Percentiles rank a stretch among this genome's conserved stretches.
These are phyloP conservation scores for Rhodotorula sp. DNA, from an alignment of 1,284 basidiomycete species.

Conservation along the genomic window DNA sequence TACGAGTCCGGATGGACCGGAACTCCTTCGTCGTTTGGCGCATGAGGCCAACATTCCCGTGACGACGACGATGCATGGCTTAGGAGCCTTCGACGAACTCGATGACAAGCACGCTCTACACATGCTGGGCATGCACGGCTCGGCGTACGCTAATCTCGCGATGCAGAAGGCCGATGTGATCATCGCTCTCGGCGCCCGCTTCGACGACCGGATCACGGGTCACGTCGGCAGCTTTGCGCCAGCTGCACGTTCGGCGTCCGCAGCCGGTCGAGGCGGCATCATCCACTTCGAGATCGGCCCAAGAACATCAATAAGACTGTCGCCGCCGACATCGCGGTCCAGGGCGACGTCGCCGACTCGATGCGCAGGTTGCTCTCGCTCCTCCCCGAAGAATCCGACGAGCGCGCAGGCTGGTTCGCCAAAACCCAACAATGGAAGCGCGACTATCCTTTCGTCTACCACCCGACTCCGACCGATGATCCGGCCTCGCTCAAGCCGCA, in stretches of 20 bases:
- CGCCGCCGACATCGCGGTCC: constrained; percentile 86
- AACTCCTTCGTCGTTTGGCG: constrained; percentile 74
- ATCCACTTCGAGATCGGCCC: constrained; percentile 98
- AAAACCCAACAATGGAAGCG: constrained; percentile 83
- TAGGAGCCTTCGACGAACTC: constrained; percentile 92
- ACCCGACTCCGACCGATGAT: constrained; percentile 58
- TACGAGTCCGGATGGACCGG: constrained; percentile 77
- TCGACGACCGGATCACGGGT: constrained; percentile 97
- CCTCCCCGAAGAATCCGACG: constrained; percentile 59
- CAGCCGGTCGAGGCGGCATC: constrained; percentile 85
- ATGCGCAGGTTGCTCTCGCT: constrained; percentile 76
- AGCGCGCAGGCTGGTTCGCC: constrained; percentile 72
- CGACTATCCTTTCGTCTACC: constrained; percentile 85
- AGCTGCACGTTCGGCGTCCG: constrained; percentile 79
- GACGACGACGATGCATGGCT: constrained; percentile 91
- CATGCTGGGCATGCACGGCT: constrained; percentile 99
- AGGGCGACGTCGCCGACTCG: constrained; percentile 88
- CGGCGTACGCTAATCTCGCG: constrained; percentile 93
- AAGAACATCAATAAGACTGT: constrained; percentile 99
- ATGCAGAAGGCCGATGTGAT: constrained; percentile 98
- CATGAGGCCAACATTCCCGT: constrained; percentile 91
- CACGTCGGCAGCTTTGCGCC: constrained; percentile 88
- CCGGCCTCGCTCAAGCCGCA: constrained; percentile 87
- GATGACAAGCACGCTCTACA: constrained; percentile 76
- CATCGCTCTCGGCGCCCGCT: constrained; percentile 91